Base-by-base conservation (phyloP, 1,284 basidiomycete genomes). In the Microbotryum violaceum region DNA sequence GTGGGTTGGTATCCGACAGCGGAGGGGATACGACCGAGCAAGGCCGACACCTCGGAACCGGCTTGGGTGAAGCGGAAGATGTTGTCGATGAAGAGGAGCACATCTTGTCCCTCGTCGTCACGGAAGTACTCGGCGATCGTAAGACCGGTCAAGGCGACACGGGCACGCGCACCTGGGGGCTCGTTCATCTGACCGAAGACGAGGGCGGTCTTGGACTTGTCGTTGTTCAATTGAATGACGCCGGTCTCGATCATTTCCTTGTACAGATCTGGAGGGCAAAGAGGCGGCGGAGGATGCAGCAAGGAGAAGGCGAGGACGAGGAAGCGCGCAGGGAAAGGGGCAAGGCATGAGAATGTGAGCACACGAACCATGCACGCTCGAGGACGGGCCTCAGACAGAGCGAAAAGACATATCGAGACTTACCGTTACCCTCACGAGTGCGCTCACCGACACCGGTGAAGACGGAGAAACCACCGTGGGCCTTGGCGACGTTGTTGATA, bases 101-200 rank as follows among this genome's bases (percentile, higher is more conserved):
- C 94, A 79, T 97, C 94, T 81, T 98, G 94, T 72, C 94, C 94
- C 81, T 98, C 93, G 81, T 97, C 93, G 76, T 98, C 94, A 88
- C 94, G 93, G 94, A 98, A 98, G 83, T 97, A 98, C 81, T 98
- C 94, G 73, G 94, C 94, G 72, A 97, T 96, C 76, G 94, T 97
- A 67, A 98, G 82, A 80, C 94, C 94, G 74, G 94, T 97, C 74
- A 98, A 86, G 68, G 94, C 94, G 75, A 97, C 94, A 89, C 94
- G 94, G 76, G 94, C 94, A 88, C 94, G 93, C 74, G 94, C 94
- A 86, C 94, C 94, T 74, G 94, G 94, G 78, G 94, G 94, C 83
- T 98, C 94, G 83, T 98, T 98, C 94, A 98, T 98, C 82, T 98
- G 94, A 83, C 94, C 94, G 83, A 98, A 98, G 73, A 98, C 94